Evolutionary conservation across 495 filamentous ascomycete genomes (phyloP).

Genomic region (Trichocladium uniseriatum): DNA sequence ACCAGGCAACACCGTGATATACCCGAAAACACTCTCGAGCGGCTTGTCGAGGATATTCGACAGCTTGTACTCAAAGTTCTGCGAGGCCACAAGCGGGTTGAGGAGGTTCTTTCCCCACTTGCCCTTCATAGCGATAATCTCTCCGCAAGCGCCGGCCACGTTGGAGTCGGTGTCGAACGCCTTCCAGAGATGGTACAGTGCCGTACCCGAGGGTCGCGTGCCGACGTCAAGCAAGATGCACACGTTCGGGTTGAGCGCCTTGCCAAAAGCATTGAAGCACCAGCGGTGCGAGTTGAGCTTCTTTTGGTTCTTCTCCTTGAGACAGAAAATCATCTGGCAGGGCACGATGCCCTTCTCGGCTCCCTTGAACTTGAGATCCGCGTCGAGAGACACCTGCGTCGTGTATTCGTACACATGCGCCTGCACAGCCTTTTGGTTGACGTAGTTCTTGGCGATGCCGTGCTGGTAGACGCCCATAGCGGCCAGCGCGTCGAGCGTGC

Average conservation of each 20-base stretch:
- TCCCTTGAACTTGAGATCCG: slow-evolving; percentile 95
- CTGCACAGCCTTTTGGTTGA: slow-evolving; percentile 76
- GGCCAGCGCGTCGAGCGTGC: slow-evolving; percentile 90
- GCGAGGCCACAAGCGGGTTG: slow-evolving; percentile 90
- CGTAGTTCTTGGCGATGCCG: slow-evolving; percentile 95
- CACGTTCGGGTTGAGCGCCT: slow-evolving; percentile 86
- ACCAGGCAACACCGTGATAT: slow-evolving; percentile 93
- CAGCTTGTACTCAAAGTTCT: slow-evolving; percentile 99
- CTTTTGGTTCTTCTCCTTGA: slow-evolving; percentile 97
- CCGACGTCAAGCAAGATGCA: slow-evolving; percentile 96
- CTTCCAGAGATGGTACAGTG: slow-evolving; percentile 98
- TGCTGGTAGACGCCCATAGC: slow-evolving; percentile 99
- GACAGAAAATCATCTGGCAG: slow-evolving; percentile 95
- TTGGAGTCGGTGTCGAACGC: slow-evolving; percentile 96
- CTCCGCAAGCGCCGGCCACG: slow-evolving; percentile 90
- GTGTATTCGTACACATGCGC: slow-evolving; percentile 99
- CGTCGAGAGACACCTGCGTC: slow-evolving; percentile 91
- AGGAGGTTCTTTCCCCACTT: slow-evolving; percentile 71
- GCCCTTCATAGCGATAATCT: slow-evolving; percentile 94
- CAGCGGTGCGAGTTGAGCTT: slow-evolving; percentile 98
- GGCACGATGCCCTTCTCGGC: slow-evolving; percentile 99
- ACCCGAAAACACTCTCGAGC: slow-evolving; percentile 92
- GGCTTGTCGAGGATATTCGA: slow-evolving; percentile 98
- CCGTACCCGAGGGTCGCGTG: slow-evolving; percentile 74
- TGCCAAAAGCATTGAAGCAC: slow-evolving; percentile 99